phyloP scores from a whole-genome alignment of 495 filamentous ascomycete genomes.

The Daldinia bambusicola region DNA sequence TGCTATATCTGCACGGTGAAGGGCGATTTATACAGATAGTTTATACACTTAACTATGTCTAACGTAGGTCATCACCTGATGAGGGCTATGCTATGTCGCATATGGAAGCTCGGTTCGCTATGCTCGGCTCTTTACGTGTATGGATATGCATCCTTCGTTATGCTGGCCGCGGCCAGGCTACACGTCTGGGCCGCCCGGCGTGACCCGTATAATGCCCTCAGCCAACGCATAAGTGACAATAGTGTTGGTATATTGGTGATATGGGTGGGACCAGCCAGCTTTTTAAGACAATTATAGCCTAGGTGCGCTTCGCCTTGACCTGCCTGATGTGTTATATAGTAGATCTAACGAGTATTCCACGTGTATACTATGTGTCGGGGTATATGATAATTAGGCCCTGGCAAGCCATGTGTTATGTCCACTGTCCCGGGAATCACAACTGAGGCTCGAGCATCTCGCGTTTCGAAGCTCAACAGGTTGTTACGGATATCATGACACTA shows the following conservation, averaged over 20 bases:
- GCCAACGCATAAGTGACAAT: conserved; percentile 15
- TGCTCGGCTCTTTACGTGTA: conserved; percentile 25
- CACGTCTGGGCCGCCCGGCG: conserved; percentile 5
- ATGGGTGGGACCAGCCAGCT: not conserved
- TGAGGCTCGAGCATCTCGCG: conserved; percentile 1
- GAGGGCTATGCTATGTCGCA: conserved; percentile 18
- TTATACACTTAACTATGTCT: not conserved
- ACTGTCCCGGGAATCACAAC: conserved; percentile 21
- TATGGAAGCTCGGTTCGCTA: conserved; percentile 23
- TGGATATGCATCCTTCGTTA: conserved; percentile 23
- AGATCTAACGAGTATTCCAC: conserved; percentile 1
- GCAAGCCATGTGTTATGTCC: conserved; percentile 16
- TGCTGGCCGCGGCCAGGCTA: conserved; percentile 24
- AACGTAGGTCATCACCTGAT: conserved; percentile 8
- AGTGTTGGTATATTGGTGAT: conserved; percentile 3
- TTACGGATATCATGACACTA: conserved; percentile 9
- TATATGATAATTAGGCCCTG: conserved; percentile 14
- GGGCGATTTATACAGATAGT: not conserved
- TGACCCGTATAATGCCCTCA: conserved; percentile 21
- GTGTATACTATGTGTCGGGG: conserved; percentile 23
- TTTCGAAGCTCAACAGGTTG: conserved; percentile 11
- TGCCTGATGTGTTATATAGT: not conserved
- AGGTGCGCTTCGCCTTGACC: conserved; percentile 3
- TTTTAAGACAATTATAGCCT: not conserved
- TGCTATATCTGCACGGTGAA: not conserved